Evolutionary conservation across 495 filamentous ascomycete species (phyloP), one percentile per base, ranked within the genome.

Genomic region (Neurospora hispaniola): DNA sequence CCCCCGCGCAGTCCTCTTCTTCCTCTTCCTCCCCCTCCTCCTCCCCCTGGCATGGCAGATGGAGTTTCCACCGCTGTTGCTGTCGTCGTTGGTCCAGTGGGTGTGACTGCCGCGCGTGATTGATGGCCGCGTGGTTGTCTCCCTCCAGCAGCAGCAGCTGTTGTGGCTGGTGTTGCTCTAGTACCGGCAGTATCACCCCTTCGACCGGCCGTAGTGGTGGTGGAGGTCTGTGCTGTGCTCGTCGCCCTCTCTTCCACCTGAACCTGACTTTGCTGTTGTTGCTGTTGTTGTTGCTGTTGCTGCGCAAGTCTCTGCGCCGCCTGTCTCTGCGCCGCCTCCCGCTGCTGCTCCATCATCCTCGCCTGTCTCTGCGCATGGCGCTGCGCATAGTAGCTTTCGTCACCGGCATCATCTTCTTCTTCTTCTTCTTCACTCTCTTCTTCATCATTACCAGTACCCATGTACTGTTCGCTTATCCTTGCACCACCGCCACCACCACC

Each of bases 331-430:
- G 54, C 54, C 54, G 54, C 54, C 54, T 35, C 27, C 3, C 27
- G 5, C 27, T 66, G 54, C 27, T 66, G 54, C 54, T 66, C 54
- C 54, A 66, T 66, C 54, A 66, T 66, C 54, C 54, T 35, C 14
- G 54, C 54, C 54, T 66, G 54, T 35, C 54, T 66, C 14, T 77
- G 75, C 6, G 74, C 62, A 38, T 78, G 76, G 10, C 73, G 70
- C 5, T 73, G 59, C 1, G 76, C 75, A 40, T 75, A 76, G 6
- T 75, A 74, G 0, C 74, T 75, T 5, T 71, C 70, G 7, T 78
- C 76, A 20, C 69, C 74, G 72, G 75, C 77, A 3, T 75, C 71
- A 7, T 76, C 77, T n/a, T 77, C 71, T 10, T 76, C 77, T n/a
- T 77, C 76, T 18, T 73, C 72, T 16, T 75, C 74, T 8, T 76